phyloP scores from a whole-genome alignment of 371 early-diverging fungal genomes.

The Amoeboaphelidium occidentale region DNA sequence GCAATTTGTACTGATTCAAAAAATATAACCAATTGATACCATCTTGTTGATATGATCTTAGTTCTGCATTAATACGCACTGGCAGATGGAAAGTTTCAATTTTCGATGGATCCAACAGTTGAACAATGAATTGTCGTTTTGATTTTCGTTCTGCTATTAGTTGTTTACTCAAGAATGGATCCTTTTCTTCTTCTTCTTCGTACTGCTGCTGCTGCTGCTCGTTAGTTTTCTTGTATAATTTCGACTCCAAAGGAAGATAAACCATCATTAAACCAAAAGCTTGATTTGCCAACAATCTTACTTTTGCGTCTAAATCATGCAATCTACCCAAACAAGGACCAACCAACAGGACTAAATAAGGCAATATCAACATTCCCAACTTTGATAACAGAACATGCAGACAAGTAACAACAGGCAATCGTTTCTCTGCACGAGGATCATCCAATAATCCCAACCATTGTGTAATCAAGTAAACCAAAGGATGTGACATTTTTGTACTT shows the following conservation, averaged over 20 bases:
- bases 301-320: constrained; percentile 74
- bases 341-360: constrained; percentile 82
- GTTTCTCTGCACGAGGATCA: too few species aligned
- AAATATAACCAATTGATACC: constrained; percentile 97
- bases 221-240: neutral
- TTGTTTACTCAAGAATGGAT: too few species aligned
- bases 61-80: constrained; percentile 57
- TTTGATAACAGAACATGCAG: too few species aligned
- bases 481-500: too few species aligned
- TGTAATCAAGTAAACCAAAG: too few species aligned
- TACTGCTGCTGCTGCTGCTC: neutral
- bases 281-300: constrained; percentile 25
- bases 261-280: neutral
- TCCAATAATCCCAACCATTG: too few species aligned
- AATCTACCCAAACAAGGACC: constrained; percentile 92
- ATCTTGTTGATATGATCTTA: constrained; percentile 86
- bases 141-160: constrained; percentile 50
- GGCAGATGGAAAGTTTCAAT: constrained; percentile 68
- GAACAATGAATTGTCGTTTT: constrained; percentile 70
- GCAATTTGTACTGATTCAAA: constrained; percentile 75
- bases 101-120: constrained; percentile 65
- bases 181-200: constrained; percentile 10
- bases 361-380: too few species aligned
- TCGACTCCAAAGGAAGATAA: neutral
- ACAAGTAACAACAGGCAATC: too few species aligned